These are phyloP conservation scores for Epichloe scottii DNA, from an alignment of 2,329 filamentous ascomycete species.

Conservation along the genomic window DNA sequence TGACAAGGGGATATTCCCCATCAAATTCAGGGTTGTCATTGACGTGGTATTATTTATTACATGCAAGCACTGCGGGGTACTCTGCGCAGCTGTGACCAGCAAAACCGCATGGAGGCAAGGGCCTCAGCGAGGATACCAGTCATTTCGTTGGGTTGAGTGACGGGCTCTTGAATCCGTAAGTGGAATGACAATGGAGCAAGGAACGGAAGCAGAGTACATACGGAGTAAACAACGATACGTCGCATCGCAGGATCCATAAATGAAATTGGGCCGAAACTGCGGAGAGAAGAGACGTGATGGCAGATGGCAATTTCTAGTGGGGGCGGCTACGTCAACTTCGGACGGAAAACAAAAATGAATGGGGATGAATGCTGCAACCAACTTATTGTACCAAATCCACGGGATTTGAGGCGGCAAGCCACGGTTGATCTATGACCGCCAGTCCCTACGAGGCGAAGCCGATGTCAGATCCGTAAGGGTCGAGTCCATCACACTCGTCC, in stretches of 20 bases:
- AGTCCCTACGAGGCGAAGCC: too few species aligned
- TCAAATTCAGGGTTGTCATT: background rate
- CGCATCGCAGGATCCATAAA: background rate
- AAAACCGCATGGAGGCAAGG: background rate
- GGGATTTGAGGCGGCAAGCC: background rate
- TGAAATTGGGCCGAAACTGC: background rate
- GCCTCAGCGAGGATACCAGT: too few species aligned
- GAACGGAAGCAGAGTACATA: background rate
- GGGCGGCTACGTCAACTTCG: background rate
- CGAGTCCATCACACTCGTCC: too few species aligned
- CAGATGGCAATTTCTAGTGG: background rate
- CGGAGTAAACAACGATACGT: background rate
- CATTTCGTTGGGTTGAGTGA: too few species aligned
- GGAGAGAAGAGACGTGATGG: slow-evolving; percentile 4
- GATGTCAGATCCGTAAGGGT: too few species aligned
- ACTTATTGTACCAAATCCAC: background rate
- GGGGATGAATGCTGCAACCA: background rate
- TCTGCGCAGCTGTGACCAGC: background rate
- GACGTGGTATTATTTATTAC: background rate
- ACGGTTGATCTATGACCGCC: background rate
- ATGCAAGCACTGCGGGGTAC: background rate
- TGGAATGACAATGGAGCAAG: background rate
- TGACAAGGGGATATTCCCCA: too few species aligned
- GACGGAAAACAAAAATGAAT: background rate
- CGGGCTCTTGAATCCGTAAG: too few species aligned